A percentile compares a stretch with the other conserved stretches of the same genome.
Evolutionary conservation across 1,284 basidiomycete genomes (phyloP).

Genomic region (Leccinum subspadiceum): DNA sequence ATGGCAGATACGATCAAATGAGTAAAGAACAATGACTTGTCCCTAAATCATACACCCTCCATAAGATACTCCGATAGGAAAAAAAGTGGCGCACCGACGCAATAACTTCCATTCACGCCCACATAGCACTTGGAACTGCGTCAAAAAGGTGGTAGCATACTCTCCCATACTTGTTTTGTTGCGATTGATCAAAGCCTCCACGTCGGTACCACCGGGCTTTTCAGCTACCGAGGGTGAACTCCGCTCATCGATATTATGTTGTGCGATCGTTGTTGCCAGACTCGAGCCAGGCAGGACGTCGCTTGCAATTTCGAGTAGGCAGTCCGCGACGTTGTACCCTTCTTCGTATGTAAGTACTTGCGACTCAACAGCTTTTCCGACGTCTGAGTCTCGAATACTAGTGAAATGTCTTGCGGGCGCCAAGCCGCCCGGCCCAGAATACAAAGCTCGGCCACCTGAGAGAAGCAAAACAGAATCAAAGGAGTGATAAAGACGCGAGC

Average conservation of each 20-base stretch:
- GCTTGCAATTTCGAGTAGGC: conserved; percentile 82
- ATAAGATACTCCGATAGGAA: background rate
- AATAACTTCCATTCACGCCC: conserved; percentile 83
- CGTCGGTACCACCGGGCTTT: conserved; percentile 19
- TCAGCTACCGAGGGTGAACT: conserved; percentile 13
- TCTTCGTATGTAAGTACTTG: conserved; percentile 47
- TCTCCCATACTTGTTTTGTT: conserved; percentile 12
- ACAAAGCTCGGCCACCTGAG: conserved; percentile 75
- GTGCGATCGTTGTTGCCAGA: conserved; percentile 8
- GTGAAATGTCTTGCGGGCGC: conserved; percentile 67
- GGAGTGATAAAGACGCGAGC: conserved; percentile 79
- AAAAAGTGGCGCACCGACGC: conserved; percentile 46
- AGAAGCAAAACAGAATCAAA: conserved; percentile 83
- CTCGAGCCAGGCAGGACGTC: conserved; percentile 52
- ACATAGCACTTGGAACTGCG: conserved; percentile 78
- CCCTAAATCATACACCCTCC: conserved; percentile 41
- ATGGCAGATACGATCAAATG: conserved; percentile 70
- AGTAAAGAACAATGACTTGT: conserved; percentile 78
- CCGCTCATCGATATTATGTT: conserved; percentile 17
- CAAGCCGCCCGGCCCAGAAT: conserved; percentile 72
- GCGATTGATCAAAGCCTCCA: conserved; percentile 22
- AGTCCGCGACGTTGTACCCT: conserved; percentile 89
- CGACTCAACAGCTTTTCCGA: conserved; percentile 35
- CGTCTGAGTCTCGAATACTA: conserved; percentile 35
- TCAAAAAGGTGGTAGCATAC: conserved; percentile 79